Percentiles rank a stretch among this genome's conserved stretches.
Conservation (phyloP, 2,329 filamentous ascomycete genomes). For the Paracamarosporium sp. region DNA sequence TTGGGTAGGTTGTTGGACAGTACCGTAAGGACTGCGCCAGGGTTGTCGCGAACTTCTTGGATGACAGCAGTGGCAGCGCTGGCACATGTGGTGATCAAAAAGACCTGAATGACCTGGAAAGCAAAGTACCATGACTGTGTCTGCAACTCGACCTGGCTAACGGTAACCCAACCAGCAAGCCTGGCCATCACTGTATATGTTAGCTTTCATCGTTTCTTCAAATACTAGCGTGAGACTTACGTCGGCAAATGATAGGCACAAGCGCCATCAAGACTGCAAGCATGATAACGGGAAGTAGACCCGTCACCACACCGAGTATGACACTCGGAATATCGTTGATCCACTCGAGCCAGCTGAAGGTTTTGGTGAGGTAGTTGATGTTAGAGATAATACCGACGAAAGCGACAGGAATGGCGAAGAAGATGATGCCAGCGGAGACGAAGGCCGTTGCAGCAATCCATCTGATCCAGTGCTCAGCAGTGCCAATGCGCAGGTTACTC, state of each 20-base stretch:
- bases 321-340: slow-evolving; percentile 49
- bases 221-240: slow-evolving; percentile 21
- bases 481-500: slow-evolving; percentile 51
- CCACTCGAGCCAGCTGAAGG: slow-evolving; percentile 49
- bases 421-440: slow-evolving; percentile 51
- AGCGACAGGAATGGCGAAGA: slow-evolving; percentile 55
- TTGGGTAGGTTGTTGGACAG: slow-evolving; percentile 79
- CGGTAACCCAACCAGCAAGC: slow-evolving; percentile 46
- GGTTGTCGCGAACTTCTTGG: slow-evolving; percentile 66
- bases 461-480: slow-evolving; percentile 36
- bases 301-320: slow-evolving; percentile 54
- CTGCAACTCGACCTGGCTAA: slow-evolving; percentile 65
- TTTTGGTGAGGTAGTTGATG: slow-evolving; percentile 50
- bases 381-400: slow-evolving; percentile 54
- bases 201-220: slow-evolving; percentile 7
- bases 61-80: slow-evolving; percentile 73
- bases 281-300: slow-evolving; percentile 52
- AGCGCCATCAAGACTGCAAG: slow-evolving; percentile 53
- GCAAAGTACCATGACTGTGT: slow-evolving; percentile 92
- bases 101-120: slow-evolving; percentile 94
- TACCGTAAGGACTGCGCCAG: slow-evolving; percentile 65
- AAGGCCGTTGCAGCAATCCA: slow-evolving; percentile 46
- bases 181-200: slow-evolving; percentile 43
- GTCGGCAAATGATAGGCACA: slow-evolving; percentile 51
- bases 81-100: slow-evolving; percentile 83